Conservation (phyloP, 352 stramenopile species). For the Phytophthora uliginosa region DNA sequence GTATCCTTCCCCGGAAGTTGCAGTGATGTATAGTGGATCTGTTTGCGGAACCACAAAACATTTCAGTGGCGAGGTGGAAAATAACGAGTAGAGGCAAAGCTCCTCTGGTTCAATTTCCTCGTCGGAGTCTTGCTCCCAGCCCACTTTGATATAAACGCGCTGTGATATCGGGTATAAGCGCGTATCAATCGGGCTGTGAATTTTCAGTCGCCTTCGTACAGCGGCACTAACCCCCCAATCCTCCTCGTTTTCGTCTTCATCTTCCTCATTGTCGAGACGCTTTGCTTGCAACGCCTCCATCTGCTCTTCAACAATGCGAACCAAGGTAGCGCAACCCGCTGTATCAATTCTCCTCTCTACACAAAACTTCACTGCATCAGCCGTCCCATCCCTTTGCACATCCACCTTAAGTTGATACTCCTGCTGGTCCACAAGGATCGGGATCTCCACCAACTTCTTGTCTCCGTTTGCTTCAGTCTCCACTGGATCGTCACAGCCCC, state of each 20-base stretch:
- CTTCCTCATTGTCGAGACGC: not conserved
- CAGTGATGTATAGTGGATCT: conserved; percentile 47
- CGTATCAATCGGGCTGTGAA: conserved; percentile 38
- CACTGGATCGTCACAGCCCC: conserved; percentile 51
- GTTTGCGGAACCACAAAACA: conserved; percentile 43
- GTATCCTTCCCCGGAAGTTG: conserved; percentile 31
- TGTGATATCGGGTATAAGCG: conserved; percentile 48
- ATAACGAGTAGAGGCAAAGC: conserved; percentile 54
- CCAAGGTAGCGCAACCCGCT: conserved; percentile 42
- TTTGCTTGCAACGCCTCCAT: conserved; percentile 22
- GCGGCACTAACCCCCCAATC: not conserved
- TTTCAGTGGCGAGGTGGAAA: conserved; percentile 19
- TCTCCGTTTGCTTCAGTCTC: conserved; percentile 1
- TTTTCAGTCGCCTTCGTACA: conserved; percentile 15
- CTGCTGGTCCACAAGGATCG: conserved; percentile 31
- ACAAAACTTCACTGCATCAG: conserved; percentile 56
- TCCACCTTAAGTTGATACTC: conserved; percentile 25
- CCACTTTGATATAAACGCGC: conserved; percentile 57
- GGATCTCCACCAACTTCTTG: conserved; percentile 24
- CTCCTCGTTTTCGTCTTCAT: conserved; percentile 4
- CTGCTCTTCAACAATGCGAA: conserved; percentile 36
- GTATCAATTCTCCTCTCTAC: conserved; percentile 28
- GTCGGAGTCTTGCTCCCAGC: conserved; percentile 24
- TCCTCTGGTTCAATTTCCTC: conserved; percentile 26
- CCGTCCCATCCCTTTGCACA: conserved; percentile 35